Percentiles rank a stretch among this genome's conserved stretches.
Conservation (phyloP, 768 basidiomycete genomes). For the Stropharia rugosoannulata region DNA sequence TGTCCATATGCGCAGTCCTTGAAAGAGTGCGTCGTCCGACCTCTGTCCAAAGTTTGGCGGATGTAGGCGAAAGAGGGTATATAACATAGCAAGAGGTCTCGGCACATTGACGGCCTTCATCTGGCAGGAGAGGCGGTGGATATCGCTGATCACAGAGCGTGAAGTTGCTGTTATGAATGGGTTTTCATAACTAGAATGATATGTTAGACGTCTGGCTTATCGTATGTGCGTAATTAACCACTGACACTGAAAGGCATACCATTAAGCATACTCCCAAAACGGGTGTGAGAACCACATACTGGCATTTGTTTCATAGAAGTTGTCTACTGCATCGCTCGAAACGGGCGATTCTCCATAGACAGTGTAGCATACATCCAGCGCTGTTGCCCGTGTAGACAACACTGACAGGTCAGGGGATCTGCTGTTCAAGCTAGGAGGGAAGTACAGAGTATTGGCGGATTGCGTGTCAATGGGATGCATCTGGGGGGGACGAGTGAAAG, state of each 20-base stretch:
- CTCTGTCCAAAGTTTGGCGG: slow-evolving; percentile 28
- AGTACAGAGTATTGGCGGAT: slow-evolving; percentile 17
- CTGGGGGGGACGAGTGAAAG: neutral
- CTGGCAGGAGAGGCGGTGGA: slow-evolving; percentile 60
- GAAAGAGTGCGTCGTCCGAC: slow-evolving; percentile 50
- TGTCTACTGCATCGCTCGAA: slow-evolving; percentile 52
- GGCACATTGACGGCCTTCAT: slow-evolving; percentile 66
- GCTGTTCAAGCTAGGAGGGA: slow-evolving; percentile 16
- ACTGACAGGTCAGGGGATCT: slow-evolving; percentile 34
- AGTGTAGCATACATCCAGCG: slow-evolving; percentile 67
- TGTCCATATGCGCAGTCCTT: slow-evolving; percentile 67
- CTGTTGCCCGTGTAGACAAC: slow-evolving; percentile 50
- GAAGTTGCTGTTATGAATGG: slow-evolving; percentile 76
- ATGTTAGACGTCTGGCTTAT: slow-evolving; percentile 9
- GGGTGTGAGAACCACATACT: slow-evolving; percentile 38
- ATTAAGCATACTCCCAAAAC: slow-evolving; percentile 12
- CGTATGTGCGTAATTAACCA: slow-evolving; percentile 2
- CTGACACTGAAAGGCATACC: slow-evolving; percentile 38
- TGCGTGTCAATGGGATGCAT: slow-evolving; percentile 15
- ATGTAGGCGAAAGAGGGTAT: slow-evolving; percentile 50
- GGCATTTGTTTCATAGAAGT: slow-evolving; percentile 72
- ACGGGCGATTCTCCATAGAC: slow-evolving; percentile 61
- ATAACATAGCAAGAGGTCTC: slow-evolving; percentile 60
- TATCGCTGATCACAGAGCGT: slow-evolving; percentile 68
- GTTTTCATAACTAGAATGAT: slow-evolving; percentile 65